Conservation (phyloP, 2,329 filamentous ascomycete species). For the Pyrenochaeta sp. region DNA sequence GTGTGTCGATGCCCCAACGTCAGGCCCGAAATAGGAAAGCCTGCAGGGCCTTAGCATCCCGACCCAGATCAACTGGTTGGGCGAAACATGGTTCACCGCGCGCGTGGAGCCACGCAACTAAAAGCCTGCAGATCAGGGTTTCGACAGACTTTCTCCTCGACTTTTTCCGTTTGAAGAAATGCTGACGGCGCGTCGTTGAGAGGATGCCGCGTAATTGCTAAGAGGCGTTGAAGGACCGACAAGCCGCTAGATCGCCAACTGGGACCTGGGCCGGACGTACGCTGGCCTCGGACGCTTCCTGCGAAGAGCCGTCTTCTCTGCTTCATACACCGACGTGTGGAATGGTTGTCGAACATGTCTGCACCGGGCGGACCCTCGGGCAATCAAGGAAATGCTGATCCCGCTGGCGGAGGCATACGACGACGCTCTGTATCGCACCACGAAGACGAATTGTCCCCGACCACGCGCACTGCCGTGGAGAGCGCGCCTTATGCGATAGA, state of each 20-base stretch:
- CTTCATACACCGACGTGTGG: slow-evolving; percentile 15
- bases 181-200: slow-evolving; percentile 3
- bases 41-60: slow-evolving; percentile 4
- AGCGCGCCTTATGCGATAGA: slow-evolving; percentile 24
- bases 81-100: slow-evolving; percentile 7
- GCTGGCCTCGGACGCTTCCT: no score
- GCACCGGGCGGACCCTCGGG: slow-evolving; percentile 32
- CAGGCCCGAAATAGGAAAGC: slow-evolving; percentile 13
- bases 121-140: neutral
- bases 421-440: slow-evolving; percentile 37
- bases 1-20: slow-evolving; percentile 5
- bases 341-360: slow-evolving; percentile 39
- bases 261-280: slow-evolving; percentile 1
- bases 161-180: neutral
- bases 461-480: slow-evolving; percentile 14
- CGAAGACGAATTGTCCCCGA: slow-evolving; percentile 25
- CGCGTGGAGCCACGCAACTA: neutral
- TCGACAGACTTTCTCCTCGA: neutral
- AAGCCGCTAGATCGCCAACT: slow-evolving; percentile 23
- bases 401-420: slow-evolving; percentile 30
- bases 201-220: slow-evolving; percentile 26
- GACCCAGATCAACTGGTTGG: slow-evolving; percentile 5
- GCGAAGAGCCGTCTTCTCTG: no score
- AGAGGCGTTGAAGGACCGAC: slow-evolving; percentile 14
- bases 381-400: slow-evolving; percentile 1